A percentile compares a stretch with the other conserved stretches of the same genome.
These are phyloP conservation scores for Fusarium gaditjirri DNA, from an alignment of 2,329 filamentous ascomycete genomes.

Conservation along the genomic window DNA sequence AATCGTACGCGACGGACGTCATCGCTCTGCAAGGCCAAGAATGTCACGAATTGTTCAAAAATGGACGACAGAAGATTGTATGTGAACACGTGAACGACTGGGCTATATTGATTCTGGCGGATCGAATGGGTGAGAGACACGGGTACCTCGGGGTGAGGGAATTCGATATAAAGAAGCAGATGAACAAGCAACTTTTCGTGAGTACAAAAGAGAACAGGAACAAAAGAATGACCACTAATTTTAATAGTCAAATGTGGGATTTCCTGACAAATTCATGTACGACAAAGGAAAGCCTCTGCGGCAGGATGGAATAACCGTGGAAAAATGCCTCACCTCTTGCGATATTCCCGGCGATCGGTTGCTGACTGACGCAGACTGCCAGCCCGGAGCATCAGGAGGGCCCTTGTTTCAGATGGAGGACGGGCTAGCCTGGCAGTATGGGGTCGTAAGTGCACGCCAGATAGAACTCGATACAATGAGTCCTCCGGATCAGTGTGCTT, in stretches of 20 bases:
- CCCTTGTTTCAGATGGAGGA: constrained; percentile 3
- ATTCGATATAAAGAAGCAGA: not conserved
- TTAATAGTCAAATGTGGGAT: constrained; percentile 3
- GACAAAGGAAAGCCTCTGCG: not conserved
- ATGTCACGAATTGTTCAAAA: not conserved
- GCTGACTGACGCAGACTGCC: constrained; percentile 1
- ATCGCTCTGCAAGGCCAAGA: not conserved
- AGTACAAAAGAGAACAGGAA: not conserved
- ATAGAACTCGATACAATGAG: too few species aligned
- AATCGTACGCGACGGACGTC: not conserved
- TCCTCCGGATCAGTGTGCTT: not conserved
- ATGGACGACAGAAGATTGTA: not conserved
- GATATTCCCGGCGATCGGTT: not conserved
- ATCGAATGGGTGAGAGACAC: not conserved
- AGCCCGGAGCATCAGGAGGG: constrained; percentile 8
- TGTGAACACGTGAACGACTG: not conserved
- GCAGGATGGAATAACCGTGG: not conserved
- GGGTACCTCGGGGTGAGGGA: constrained; percentile 10
- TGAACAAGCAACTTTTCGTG: not conserved
- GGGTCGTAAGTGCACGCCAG: not conserved
- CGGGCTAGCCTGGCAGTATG: constrained; percentile 5
- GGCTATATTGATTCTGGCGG: constrained; percentile 11
- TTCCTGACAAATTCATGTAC: not conserved
- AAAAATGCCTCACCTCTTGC: not conserved
- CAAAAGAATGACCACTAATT: not conserved